phyloP scores from a whole-genome alignment of 1,139 yeast genomes.

The Lipomyces yarrowii region DNA sequence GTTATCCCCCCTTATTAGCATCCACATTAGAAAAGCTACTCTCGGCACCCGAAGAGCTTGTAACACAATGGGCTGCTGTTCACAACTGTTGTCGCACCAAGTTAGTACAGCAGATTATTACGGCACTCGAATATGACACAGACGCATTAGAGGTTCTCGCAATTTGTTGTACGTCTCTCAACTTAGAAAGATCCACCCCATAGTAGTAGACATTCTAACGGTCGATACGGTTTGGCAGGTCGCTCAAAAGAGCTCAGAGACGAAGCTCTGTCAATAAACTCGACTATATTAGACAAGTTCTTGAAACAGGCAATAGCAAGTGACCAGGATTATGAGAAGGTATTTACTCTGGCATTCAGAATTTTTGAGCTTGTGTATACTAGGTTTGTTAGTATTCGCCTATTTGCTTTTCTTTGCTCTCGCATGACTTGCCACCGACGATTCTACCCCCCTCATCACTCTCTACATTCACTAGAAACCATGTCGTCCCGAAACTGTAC shows the following conservation, averaged over 20 bases:
- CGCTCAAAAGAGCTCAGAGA: constrained; percentile 1
- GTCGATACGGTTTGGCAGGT: not conserved
- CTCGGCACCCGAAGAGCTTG: not conserved
- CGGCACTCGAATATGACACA: constrained; percentile 1
- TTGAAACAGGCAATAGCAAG: not conserved
- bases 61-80: not conserved
- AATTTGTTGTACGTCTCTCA: constrained; percentile 2
- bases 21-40: not conserved
- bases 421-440: not conserved
- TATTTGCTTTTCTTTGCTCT: not conserved
- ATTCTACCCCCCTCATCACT: not conserved
- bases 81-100: constrained; percentile 7
- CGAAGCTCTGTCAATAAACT: not conserved
- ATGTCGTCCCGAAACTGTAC: not conserved
- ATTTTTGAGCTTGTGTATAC: not conserved
- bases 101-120: not conserved
- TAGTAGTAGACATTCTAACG: not conserved
- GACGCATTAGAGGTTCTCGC: constrained; percentile 8
- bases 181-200: not conserved
- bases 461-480: not conserved
- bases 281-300: not conserved
- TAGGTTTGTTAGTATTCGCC: not conserved
- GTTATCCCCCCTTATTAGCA: constrained; percentile 6
- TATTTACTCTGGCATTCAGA: not conserved
- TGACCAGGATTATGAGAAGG: not conserved